Base-by-base conservation (phyloP, 2,329 filamentous ascomycete species). In the Eutypella sp. region DNA sequence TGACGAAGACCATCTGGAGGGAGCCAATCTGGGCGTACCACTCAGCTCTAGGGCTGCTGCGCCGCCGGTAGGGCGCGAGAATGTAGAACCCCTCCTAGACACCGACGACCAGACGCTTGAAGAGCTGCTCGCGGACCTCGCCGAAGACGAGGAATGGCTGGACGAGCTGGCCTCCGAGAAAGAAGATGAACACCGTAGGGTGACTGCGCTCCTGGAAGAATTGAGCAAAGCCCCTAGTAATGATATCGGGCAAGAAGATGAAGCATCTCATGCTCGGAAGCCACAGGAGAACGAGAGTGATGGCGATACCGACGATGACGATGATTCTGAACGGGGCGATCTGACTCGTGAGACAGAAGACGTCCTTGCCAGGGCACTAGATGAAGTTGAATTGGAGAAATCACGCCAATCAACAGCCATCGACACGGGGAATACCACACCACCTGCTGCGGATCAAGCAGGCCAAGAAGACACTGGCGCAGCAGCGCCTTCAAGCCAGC, bases 51-150 rank as follows among this genome's bases (percentile, higher is more conserved):
- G n/a, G n/a, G n/a, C n/a, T n/a, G n/a, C n/a, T n/a, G n/a, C n/a
- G n/a, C n/a, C 34, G 18, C 42, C 44, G 8, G 33, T 45, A 19
- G 38, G 3, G 23, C 42, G 42, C 1, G 60, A 63, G 1, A 61
- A 65, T 36, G 64, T 69, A 0, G 69, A 70, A 33, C 58, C 64
- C 2, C 55, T 74, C 16, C 65, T 74, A 23, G 62, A 68, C 29
- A 74, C 72, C 2, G 75, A 78, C 51, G 75, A 79, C n/a, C 64
- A 71, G 40, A 74, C 70, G 1, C 62, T 80, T 1, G 70, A 79
- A 45, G 75, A 78, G 47, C 65, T 81, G 9, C 65, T 81, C 2
- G 67, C 65, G 2, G 68, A 71, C 23, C 64, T 75, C 8, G 63
- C 62, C 19, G 57, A 64, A 2, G 61, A 64, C 5, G 60, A 63